Conservation (phyloP, 2,329 filamentous ascomycete species). For the Simplicillium sp. region DNA sequence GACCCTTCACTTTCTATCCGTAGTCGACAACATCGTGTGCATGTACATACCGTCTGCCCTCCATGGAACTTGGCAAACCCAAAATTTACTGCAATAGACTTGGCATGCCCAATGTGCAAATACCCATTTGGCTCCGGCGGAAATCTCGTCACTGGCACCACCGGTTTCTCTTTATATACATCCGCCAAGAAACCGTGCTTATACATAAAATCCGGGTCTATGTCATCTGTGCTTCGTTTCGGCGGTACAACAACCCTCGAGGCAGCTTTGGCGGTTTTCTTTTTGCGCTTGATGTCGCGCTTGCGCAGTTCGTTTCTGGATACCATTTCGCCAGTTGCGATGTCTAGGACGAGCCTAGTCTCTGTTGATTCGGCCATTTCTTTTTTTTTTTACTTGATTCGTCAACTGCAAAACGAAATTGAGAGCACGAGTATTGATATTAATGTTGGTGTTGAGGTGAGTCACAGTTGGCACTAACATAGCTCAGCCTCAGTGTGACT, state of each 20-base stretch:
- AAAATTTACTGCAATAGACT: slow-evolving; percentile 94
- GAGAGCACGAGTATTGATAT: too few species aligned
- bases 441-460: too few species aligned
- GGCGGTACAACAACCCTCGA: slow-evolving; percentile 29
- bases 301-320: slow-evolving; percentile 55
- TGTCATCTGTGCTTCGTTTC: slow-evolving; percentile 32
- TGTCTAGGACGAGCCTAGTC: slow-evolving; percentile 51
- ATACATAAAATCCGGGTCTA: slow-evolving; percentile 62
- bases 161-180: slow-evolving; percentile 60
- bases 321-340: slow-evolving; percentile 55
- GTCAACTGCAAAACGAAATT: too few species aligned
- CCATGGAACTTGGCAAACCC: slow-evolving; percentile 82
- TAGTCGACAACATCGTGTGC: too few species aligned
- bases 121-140: slow-evolving; percentile 89
- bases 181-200: slow-evolving; percentile 67
- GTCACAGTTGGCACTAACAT: too few species aligned
- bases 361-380: slow-evolving; percentile 36
- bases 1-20: too few species aligned
- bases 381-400: too few species aligned
- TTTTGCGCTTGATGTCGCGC: slow-evolving; percentile 44
- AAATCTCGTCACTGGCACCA: slow-evolving; percentile 61
- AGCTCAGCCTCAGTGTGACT: too few species aligned
- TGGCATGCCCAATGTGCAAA: slow-evolving; percentile 87
- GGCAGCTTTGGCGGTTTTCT: slow-evolving; percentile 50
- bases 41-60: slow-evolving; percentile 29